Evolutionary conservation across 2,329 filamentous ascomycete genomes (phyloP), one percentile per base, ranked within the genome.

Genomic region (Phoma herbarum): DNA sequence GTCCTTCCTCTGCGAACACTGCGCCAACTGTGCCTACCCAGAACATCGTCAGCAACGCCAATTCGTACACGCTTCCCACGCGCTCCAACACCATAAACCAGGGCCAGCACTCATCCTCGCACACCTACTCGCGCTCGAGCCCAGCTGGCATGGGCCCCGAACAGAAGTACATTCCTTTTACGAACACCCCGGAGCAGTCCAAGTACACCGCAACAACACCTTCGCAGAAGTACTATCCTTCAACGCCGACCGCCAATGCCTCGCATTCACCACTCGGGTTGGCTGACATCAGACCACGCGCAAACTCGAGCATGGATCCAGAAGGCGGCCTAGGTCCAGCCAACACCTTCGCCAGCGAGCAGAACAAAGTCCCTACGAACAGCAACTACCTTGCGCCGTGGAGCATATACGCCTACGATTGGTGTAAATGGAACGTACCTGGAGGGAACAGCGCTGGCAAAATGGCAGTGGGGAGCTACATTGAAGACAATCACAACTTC

Each of bases 401-500:
- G 92, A 90, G 93, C 14, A 89, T 96, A 54, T 99, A 98, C 77
- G 94, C 95, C 12, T 94, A 96, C 71, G 95, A 99, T 80, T 99
- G 95, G 95, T 99, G 95, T 82, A 99, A 99, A 79, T 99, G 95
- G 94, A 88, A 91, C 16, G 88, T 94, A 2, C 87, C 92, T 39
- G 81, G 81, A 33, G 76, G 76, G 31, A 78, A 88, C 66, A 89
- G 91, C 62, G 92, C 92, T 3, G 95, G 95, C 37, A 98, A 98
- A 79, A 86, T 99, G 68, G 95, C 95, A 12, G 85, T 99, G 37
- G 95, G 94, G 59, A 99, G 95, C 81, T 98, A 98, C 76, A 81
- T 98, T 50, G 95, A 99, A 79, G 95, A 99, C 78, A 94, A 93
- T 6, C 95, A 99, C 80, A 99, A 99, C 76, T 99, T 96, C 82